Percentiles rank a stretch among this genome's conserved stretches.
These are phyloP conservation scores for Trapa incisa DNA, from an alignment of 345 rosid species.

Conservation along the genomic window DNA sequence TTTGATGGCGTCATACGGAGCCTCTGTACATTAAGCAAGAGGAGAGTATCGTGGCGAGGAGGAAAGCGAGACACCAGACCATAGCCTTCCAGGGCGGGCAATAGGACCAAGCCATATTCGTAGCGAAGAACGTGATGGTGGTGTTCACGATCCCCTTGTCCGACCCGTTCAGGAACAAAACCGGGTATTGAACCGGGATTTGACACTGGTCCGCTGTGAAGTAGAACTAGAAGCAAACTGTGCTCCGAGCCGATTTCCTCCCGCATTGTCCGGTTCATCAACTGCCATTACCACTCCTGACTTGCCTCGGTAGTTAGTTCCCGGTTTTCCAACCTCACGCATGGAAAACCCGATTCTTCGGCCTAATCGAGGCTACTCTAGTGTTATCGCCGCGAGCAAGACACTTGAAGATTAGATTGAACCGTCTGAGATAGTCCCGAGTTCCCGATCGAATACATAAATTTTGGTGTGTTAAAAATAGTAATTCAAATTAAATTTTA, in stretches of 20 bases:
- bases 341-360: slow-evolving; percentile 18
- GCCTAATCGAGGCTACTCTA: slow-evolving; percentile 41
- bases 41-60: too few relatives aligned
- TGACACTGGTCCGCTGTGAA: slow-evolving; percentile 39
- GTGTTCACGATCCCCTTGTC: slow-evolving; percentile 68
- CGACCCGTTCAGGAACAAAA: slow-evolving; percentile 69
- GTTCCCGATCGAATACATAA: slow-evolving; percentile 41
- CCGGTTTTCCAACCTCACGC: slow-evolving; percentile 45
- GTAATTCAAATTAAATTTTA: too few relatives aligned
- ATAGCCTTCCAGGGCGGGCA: slow-evolving; percentile 52
- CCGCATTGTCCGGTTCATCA: slow-evolving; percentile 44
- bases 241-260: slow-evolving; percentile 41
- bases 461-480: too few relatives aligned
- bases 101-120: slow-evolving; percentile 68
- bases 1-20: too few relatives aligned
- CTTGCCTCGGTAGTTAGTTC: slow-evolving; percentile 28
- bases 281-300: slow-evolving; percentile 69
- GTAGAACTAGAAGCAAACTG: slow-evolving; percentile 50
- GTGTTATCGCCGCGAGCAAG: slow-evolving; percentile 82
- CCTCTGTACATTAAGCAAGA: too few relatives aligned
- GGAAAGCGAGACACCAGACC: slow-evolving; percentile 25
- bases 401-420: slow-evolving; percentile 73
- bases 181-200: slow-evolving; percentile 60
- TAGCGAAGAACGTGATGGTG: slow-evolving; percentile 53
- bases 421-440: slow-evolving; percentile 76